These are phyloP conservation scores for Nicotiana tabacum DNA, from an alignment of 257 asterid genomes.

Conservation along the genomic window DNA sequence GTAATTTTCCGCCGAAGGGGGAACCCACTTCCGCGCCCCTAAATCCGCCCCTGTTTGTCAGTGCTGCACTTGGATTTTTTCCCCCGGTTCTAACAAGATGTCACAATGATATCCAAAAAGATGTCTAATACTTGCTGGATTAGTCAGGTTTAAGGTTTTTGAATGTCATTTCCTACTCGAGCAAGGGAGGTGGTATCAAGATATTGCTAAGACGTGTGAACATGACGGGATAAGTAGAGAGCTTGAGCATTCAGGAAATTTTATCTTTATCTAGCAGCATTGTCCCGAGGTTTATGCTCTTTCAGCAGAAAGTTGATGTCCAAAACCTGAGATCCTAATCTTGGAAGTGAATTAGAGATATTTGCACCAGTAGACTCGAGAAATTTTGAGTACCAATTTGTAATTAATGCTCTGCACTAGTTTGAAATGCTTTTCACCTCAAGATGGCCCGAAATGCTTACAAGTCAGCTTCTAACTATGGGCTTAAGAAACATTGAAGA, in stretches of 20 bases:
- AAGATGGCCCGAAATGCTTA: too few relatives aligned
- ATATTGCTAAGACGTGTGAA: neutral
- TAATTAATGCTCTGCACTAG: neutral
- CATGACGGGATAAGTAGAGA: neutral
- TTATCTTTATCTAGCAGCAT: neutral
- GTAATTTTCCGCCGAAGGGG: too few relatives aligned
- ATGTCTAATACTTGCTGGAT: too few relatives aligned
- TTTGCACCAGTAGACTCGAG: neutral
- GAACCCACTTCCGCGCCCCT: too few relatives aligned
- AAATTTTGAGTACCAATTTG: neutral
- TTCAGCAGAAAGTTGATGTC: neutral
- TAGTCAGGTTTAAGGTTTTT: neutral
- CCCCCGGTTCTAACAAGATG: neutral
- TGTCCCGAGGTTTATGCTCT: neutral
- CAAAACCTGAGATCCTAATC: neutral
- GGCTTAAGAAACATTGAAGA: neutral
- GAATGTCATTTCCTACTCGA: neutral
- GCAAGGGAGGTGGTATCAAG: neutral
- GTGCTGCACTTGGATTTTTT: neutral
- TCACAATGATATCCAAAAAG: too few relatives aligned
- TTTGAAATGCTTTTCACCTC: neutral
- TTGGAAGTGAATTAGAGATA: neutral
- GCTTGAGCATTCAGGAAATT: neutral
- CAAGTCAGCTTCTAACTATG: neutral
- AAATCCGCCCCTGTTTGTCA: too few relatives aligned